phyloP scores from a whole-genome alignment of 192 early-diverging fungal species.

The Coemansia sp. region DNA sequence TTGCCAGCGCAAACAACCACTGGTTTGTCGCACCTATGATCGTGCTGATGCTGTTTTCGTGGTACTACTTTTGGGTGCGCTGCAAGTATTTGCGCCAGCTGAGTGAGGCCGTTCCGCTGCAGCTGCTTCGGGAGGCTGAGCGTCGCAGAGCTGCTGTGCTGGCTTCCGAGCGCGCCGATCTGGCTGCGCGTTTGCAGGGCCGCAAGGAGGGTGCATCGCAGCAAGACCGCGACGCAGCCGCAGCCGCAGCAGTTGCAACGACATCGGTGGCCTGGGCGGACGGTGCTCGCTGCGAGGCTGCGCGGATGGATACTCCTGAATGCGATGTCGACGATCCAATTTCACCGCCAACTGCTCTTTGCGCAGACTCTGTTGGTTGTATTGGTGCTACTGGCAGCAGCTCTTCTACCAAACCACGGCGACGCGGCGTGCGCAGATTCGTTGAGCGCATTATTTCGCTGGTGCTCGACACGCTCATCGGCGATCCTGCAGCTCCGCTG shows the following conservation, averaged over 20 bases:
- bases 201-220: not conserved
- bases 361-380: not conserved
- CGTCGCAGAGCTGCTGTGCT: constrained; percentile 27
- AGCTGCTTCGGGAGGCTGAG: constrained; percentile 49
- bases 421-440: constrained; percentile 16
- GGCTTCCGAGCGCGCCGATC: constrained; percentile 12
- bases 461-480: constrained; percentile 17
- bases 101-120: constrained; percentile 42
- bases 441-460: constrained; percentile 11
- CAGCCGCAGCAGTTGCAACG: too few species aligned
- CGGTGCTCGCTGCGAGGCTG: not conserved
- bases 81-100: constrained; percentile 25
- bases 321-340: not conserved
- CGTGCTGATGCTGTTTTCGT: constrained; percentile 44
- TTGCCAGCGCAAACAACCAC: constrained; percentile 58
- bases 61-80: constrained; percentile 49
- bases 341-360: not conserved
- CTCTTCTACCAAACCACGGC: constrained; percentile 7
- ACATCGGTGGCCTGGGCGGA: not conserved
- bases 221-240: not conserved
- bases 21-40: constrained; percentile 53
- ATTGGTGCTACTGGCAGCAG: not conserved
- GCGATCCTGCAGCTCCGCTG: constrained; percentile 41
- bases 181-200: not conserved
- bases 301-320: not conserved